Evolutionary conservation across 352 stramenopile genomes (phyloP).

Genomic region (Pythium brachiatum): DNA sequence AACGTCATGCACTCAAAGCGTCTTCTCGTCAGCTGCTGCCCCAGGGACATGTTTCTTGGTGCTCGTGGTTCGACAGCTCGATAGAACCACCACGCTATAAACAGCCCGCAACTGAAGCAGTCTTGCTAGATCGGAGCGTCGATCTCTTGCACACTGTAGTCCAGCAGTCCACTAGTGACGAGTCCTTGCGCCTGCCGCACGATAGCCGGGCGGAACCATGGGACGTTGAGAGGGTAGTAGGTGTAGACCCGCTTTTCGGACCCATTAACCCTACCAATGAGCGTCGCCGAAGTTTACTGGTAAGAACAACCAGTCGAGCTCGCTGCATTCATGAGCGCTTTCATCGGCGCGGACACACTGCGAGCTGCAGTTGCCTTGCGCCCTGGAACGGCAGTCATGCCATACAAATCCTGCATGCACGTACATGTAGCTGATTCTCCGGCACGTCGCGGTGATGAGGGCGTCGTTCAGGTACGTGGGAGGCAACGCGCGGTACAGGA

Average conservation of each 20-base stretch:
- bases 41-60: neutral
- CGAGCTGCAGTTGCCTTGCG: neutral
- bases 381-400: neutral
- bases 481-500: neutral
- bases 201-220: neutral
- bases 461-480: conserved; percentile 1
- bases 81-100: neutral
- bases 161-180: neutral
- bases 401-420: neutral
- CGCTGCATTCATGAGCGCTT: neutral
- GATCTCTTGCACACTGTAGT: neutral
- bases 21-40: neutral
- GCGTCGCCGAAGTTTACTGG: neutral
- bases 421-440: neutral
- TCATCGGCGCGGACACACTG: neutral
- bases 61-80: neutral
- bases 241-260: neutral
- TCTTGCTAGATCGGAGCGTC: neutral
- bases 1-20: neutral
- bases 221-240: neutral
- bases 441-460: neutral
- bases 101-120: neutral
- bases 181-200: neutral
- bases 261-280: neutral
- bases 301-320: neutral